A percentile compares a stretch with the other conserved stretches of the same genome.
phyloP scores from a whole-genome alignment of 2,329 filamentous ascomycete genomes.

The Fusarium tuaranense region DNA sequence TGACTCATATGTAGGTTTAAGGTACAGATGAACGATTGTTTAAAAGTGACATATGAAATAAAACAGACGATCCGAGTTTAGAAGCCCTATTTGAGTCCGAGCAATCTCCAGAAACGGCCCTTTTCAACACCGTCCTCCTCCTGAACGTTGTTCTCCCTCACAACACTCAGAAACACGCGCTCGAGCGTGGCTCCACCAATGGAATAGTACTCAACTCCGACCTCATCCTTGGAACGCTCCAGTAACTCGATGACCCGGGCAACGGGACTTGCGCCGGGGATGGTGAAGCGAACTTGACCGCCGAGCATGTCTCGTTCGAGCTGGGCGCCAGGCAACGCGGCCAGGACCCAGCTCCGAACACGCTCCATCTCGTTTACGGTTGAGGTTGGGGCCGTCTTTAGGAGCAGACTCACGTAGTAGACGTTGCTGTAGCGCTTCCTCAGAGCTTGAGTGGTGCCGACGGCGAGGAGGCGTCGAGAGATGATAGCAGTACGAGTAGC shows the following conservation, averaged over 20 bases:
- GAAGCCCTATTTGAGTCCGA: neutral
- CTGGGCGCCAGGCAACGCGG: conserved; percentile 62
- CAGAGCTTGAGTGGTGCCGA: conserved; percentile 70
- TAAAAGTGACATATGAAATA: neutral
- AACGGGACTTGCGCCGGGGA: conserved; percentile 41
- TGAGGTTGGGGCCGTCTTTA: conserved; percentile 68
- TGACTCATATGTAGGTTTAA: neutral
- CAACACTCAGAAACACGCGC: conserved; percentile 76
- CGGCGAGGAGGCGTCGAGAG: conserved; percentile 62
- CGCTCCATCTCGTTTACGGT: conserved; percentile 65
- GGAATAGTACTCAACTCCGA: conserved; percentile 75
- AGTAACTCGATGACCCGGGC: conserved; percentile 56
- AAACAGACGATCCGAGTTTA: neutral
- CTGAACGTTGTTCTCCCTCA: conserved; percentile 45
- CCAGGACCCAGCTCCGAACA: conserved; percentile 66
- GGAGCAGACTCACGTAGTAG: conserved; percentile 73
- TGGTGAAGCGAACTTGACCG: conserved; percentile 61
- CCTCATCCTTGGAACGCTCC: conserved; percentile 65
- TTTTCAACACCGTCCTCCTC: neutral
- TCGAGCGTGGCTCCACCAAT: conserved; percentile 76
- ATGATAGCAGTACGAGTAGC: conserved; percentile 71
- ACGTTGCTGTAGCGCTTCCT: conserved; percentile 69
- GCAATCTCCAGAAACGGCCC: neutral
- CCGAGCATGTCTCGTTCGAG: conserved; percentile 71
- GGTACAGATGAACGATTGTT: neutral